These are phyloP conservation scores for Trypanosoma lewisi DNA, from an alignment of 208 protist genomes.

Conservation along the genomic window DNA sequence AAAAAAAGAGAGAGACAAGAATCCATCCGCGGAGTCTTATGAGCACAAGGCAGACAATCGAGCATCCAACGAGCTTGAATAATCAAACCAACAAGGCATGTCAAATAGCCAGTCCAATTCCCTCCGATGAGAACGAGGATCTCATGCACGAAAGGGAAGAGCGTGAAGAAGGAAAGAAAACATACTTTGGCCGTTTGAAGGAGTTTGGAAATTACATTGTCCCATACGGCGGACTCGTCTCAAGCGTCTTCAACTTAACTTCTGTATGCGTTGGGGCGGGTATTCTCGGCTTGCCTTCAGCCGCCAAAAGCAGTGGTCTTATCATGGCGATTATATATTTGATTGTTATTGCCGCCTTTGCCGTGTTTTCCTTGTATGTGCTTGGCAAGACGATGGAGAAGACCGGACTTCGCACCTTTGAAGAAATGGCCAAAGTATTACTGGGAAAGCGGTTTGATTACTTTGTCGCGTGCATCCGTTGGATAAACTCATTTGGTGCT, in stretches of 20 bases:
- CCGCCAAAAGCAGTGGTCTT: constrained; percentile 31
- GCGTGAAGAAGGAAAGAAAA: neutral
- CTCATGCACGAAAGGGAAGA: neutral
- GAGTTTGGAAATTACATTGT: neutral
- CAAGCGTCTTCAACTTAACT: constrained; percentile 34
- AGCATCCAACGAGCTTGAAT: too few species aligned
- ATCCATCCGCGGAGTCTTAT: neutral
- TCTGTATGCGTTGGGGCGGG: constrained; percentile 39
- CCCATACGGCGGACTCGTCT: constrained; percentile 18
- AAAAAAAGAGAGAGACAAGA: neutral
- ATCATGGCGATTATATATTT: constrained; percentile 60
- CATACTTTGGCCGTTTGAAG: constrained; percentile 1
- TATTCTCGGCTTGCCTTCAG: constrained; percentile 38
- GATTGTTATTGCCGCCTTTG: constrained; percentile 41
- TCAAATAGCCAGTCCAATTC: neutral
- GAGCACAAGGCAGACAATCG: too few species aligned
- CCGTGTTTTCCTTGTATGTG: constrained; percentile 62
- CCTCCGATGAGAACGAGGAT: constrained; percentile 2
- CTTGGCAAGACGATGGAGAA: constrained; percentile 48
- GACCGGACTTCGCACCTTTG: constrained; percentile 52
- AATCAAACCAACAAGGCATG: too few species aligned
- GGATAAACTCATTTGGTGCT: constrained; percentile 64
- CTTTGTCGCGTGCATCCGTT: constrained; percentile 67
- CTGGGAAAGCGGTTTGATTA: constrained; percentile 55
- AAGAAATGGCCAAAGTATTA: constrained; percentile 42